phyloP scores from a whole-genome alignment of 2,329 filamentous ascomycete species.

The Fusarium sp. region DNA sequence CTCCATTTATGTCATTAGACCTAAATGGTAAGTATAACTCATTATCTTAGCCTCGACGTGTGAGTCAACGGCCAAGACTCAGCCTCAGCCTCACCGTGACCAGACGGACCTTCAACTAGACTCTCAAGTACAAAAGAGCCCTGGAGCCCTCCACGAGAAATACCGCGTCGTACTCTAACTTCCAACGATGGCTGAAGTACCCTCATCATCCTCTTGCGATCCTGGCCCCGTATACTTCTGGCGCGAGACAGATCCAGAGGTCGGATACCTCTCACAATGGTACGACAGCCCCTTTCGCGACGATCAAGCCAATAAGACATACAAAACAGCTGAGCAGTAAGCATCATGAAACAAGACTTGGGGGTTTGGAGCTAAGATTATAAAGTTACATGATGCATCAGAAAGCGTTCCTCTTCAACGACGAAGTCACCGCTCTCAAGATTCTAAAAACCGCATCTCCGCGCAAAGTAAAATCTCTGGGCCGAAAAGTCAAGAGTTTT shows the following conservation, averaged over 20 bases:
- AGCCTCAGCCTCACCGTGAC: constrained; percentile 20
- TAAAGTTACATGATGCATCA: constrained; percentile 65
- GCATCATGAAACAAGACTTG: constrained; percentile 5
- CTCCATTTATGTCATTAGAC: too few species aligned
- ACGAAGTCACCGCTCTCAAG: constrained; percentile 54
- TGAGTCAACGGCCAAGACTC: constrained; percentile 43
- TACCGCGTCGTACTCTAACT: too few species aligned
- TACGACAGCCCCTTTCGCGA: constrained; percentile 62
- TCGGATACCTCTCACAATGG: constrained; percentile 73
- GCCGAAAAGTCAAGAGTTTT: constrained; percentile 66
- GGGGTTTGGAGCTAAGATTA: not conserved
- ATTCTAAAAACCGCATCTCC: constrained; percentile 63
- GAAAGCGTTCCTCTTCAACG: constrained; percentile 63
- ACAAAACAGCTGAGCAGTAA: constrained; percentile 65
- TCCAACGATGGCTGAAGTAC: constrained; percentile 18
- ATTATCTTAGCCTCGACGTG: constrained; percentile 1
- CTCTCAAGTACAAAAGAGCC: not conserved
- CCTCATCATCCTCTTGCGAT: constrained; percentile 8
- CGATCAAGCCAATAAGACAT: constrained; percentile 52
- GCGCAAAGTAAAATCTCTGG: constrained; percentile 62
- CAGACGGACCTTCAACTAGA: not conserved
- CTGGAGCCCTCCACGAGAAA: not conserved
- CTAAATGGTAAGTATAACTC: too few species aligned
- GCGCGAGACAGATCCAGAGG: constrained; percentile 57
- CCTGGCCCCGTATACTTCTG: constrained; percentile 58